Base-by-base conservation (phyloP, 2,329 filamentous ascomycete species). In the Aspergillus amoenus region DNA sequence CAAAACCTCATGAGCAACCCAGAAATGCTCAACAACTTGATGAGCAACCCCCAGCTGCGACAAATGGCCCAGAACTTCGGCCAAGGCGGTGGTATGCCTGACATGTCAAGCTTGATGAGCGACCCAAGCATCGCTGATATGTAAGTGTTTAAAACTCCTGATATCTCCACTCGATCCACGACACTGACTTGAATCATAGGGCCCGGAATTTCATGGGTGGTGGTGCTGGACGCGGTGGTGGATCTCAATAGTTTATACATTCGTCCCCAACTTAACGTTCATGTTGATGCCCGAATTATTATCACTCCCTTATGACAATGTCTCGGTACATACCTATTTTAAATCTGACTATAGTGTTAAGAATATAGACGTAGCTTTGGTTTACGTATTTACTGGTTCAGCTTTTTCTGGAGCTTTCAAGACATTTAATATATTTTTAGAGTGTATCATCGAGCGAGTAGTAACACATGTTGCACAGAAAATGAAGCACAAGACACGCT, bases 1-100 rank as follows among this genome's bases (percentile, higher is more conserved):
- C 91, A 97, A 81, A 96, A 91, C 76, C 78, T 99, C 55, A 97
- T 97, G 94, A 91, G 87, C 78, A 97, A 99, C 79, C 94, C 94
- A 0, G 90, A 96, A 9, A 86, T 93, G 81, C 89, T 97, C 86
- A 84, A 82, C 72, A 94, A 92, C 74, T 78, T 99, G 57, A 96
- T 99, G 93, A 91, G 82, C 81, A 97, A 99, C 81, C 94, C 94
- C 3, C 85, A 88, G 60, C 79, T 97, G 61, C 84, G 90, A 56
- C 86, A 95, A 71, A 93, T 97, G 91, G 92, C 91, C 45, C 87
- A 89, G 70, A 85, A 84, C 66, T 92, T 96, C 71, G 85, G 76
- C 22, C 70, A 73, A 12, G 89, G 89, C 43, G 90, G 89, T 52
- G 93, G 93, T 50, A 92, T 96, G 89, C 94, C 94, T 7, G 91